Conservation (phyloP, 2,329 filamentous ascomycete species). For the Aspergillus neoniger region DNA sequence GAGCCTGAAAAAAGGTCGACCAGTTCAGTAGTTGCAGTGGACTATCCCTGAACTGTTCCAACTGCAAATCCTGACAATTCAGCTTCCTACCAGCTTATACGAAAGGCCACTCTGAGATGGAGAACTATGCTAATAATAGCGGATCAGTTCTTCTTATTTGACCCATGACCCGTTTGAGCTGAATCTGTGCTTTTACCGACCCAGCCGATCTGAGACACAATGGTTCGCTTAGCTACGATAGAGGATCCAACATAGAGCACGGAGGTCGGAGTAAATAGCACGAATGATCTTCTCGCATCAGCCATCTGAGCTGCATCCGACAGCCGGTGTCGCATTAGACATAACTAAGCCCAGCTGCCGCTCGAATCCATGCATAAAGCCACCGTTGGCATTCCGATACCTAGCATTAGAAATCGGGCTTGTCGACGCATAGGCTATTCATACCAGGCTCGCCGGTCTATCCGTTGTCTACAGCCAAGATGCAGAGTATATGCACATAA, state of each 20-base stretch:
- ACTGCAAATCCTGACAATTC: neutral
- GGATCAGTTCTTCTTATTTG: neutral
- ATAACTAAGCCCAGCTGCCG: neutral
- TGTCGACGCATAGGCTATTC: neutral
- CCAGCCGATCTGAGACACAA: slow-evolving; percentile 2
- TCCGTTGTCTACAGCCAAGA: neutral
- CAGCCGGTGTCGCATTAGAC: neutral
- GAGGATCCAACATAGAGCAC: neutral
- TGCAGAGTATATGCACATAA: neutral
- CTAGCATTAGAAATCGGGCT: neutral
- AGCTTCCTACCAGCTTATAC: neutral
- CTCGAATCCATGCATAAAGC: neutral
- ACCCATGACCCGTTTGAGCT: neutral
- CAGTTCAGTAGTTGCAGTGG: neutral
- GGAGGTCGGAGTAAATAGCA: neutral
- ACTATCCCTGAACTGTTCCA: neutral
- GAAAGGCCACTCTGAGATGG: neutral
- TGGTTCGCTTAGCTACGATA: neutral
- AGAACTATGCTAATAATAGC: neutral
- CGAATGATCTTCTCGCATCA: neutral
- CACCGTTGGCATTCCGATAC: neutral
- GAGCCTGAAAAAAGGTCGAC: neutral
- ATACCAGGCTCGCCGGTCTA: neutral
- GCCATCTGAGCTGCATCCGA: neutral
- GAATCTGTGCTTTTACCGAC: neutral